These are phyloP conservation scores for Apiotrichum veenhuisii DNA, from an alignment of 1,284 basidiomycete species.

Conservation along the genomic window DNA sequence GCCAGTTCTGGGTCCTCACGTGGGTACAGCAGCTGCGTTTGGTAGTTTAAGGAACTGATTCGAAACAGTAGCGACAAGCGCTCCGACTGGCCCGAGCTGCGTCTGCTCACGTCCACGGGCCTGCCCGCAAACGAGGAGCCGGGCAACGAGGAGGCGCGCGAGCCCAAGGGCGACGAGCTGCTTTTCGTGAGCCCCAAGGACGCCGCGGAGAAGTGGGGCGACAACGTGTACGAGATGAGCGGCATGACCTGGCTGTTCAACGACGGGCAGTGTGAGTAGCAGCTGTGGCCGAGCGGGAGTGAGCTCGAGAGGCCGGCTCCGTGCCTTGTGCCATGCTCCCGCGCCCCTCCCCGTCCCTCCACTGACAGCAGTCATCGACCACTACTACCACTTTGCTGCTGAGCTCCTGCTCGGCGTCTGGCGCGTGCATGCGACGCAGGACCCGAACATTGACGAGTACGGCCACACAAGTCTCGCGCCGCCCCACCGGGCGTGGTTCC, in stretches of 20 bases:
- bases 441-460: constrained; percentile 35
- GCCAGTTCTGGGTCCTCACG: constrained; percentile 64
- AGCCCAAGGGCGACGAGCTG: constrained; percentile 60
- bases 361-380: constrained; percentile 57
- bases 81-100: constrained; percentile 58
- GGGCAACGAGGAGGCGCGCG: constrained; percentile 62
- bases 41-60: background rate
- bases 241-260: constrained; percentile 60
- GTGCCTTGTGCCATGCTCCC: no score
- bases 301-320: no score
- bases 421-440: constrained; percentile 60
- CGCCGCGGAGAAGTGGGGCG: constrained; percentile 62
- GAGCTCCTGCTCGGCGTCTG: constrained; percentile 70
- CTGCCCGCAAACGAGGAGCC: constrained; percentile 58
- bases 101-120: constrained; percentile 66
- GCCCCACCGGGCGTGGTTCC: constrained; percentile 45
- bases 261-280: constrained; percentile 49
- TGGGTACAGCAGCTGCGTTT: constrained; percentile 35
- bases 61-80: constrained; percentile 23
- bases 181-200: constrained; percentile 58
- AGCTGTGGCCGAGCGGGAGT: no score
- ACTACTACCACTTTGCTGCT: constrained; percentile 78
- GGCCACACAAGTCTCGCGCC: constrained; percentile 38
- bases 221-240: constrained; percentile 61
- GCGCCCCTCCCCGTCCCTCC: no score